phyloP scores from a whole-genome alignment of 1,284 basidiomycete genomes.

The Melampsora larici-populina region DNA sequence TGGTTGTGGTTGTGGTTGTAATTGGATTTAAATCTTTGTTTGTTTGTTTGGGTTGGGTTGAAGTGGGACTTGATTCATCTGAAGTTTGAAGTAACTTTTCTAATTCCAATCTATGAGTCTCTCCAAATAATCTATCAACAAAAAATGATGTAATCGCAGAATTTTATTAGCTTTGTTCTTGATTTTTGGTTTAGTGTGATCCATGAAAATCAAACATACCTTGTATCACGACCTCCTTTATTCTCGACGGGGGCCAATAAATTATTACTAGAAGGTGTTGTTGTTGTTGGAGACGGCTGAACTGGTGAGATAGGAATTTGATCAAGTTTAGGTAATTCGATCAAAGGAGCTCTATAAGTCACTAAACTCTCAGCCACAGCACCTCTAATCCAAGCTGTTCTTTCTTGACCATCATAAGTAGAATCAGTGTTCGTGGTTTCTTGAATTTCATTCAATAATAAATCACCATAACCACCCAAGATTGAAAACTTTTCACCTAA shows the following conservation, averaged over 20 bases:
- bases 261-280: not conserved
- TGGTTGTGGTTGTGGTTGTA: not conserved
- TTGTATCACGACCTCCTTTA: slow-evolving; percentile 4
- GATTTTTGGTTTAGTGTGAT: not conserved
- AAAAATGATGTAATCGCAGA: not conserved
- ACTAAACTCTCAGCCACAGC: slow-evolving; percentile 44
- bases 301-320: not conserved
- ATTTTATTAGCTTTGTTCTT: not conserved
- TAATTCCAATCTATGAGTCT: slow-evolving; percentile 19
- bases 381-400: slow-evolving; percentile 47
- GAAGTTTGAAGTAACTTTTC: not conserved
- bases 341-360: slow-evolving; percentile 19
- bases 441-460: slow-evolving; percentile 46
- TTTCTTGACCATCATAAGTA: slow-evolving; percentile 46
- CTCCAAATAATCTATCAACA: slow-evolving; percentile 26
- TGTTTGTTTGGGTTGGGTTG: not conserved
- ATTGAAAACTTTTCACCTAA: slow-evolving; percentile 50
- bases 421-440: slow-evolving; percentile 45
- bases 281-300: not conserved
- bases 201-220: not conserved
- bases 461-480: slow-evolving; percentile 48
- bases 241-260: not conserved
- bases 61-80: not conserved
- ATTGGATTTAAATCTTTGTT: not conserved
- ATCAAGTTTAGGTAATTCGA: slow-evolving; percentile 16